Base-by-base conservation (phyloP, 1,284 basidiomycete species). In the Tylopilus sp. region DNA sequence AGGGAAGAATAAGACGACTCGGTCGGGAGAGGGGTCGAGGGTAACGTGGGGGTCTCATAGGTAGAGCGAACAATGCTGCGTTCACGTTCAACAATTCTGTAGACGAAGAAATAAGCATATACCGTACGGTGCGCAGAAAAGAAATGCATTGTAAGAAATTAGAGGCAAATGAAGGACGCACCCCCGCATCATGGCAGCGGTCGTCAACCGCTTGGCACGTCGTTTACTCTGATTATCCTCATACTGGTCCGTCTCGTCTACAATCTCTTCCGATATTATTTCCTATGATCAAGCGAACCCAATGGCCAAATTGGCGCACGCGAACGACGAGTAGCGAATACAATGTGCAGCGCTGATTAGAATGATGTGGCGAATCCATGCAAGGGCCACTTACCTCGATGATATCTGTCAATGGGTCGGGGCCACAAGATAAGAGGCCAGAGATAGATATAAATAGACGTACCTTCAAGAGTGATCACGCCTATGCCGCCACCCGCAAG, bases 211-310 rank as follows among this genome's bases (percentile, higher is more conserved):
- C 70, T 87, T 91, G 0, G 77, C 75, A 57, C 60, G 58, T 59
- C 85, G 85, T 77, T 95, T 95, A 56, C 88, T 90, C 61, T 90
- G 89, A 74, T 96, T 97, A 72, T 95, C 94, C 69, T 94, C 90
- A 72, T 93, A 96, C 26, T 90, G 86, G 80, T 97, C 95, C 6
- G 95, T 96, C 79, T 97, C 95, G 74, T 97, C 95, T 49, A 96
- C 90, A 60, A 95, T 95, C 79, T 96, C 95, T 79, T 93, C 94
- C 0, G 91, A 90, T 26, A 95, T 93, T 69, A 96, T 95, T 84
- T 97, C 95, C 84, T 73, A 49, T 57, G 7, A 13, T 36, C 12
- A 13, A 36, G 19, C 16, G 38, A 24, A 26, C 4, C n/a, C 55
- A 59, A 63, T 58, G 18, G 57, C 36, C 52, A 53, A 61, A 49